Evolutionary conservation across 306 rosid genomes (phyloP).

Genomic region (Geum urbanum): DNA sequence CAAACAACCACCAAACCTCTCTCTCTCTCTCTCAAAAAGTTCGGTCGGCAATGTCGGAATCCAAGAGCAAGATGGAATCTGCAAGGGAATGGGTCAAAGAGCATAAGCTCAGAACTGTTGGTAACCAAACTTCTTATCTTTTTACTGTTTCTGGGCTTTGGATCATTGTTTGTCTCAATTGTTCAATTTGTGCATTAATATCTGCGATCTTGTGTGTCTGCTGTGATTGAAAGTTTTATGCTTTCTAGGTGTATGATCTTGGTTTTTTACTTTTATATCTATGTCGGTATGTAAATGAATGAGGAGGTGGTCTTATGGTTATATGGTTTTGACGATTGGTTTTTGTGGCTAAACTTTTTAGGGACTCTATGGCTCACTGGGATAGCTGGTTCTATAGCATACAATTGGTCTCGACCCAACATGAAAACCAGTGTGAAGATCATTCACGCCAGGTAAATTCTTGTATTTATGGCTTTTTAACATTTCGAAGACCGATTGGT

Average conservation of each 20-base stretch:
- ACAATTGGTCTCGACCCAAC: slow-evolving; percentile 93
- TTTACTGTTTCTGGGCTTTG: neutral
- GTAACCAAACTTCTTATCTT: slow-evolving; percentile 30
- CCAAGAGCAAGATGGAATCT: slow-evolving; percentile 58
- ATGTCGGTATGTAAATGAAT: neutral
- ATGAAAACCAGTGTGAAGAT: slow-evolving; percentile 92
- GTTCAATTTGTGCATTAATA: neutral
- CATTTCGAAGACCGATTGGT: no score
- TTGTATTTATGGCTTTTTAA: neutral
- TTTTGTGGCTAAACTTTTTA: slow-evolving; percentile 12
- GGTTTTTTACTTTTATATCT: neutral
- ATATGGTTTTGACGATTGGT: slow-evolving; percentile 1
- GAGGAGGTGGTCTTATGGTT: neutral
- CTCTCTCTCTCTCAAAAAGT: neutral
- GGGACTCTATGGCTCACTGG: slow-evolving; percentile 90
- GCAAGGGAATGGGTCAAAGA: slow-evolving; percentile 73
- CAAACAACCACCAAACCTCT: neutral
- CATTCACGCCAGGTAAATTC: slow-evolving; percentile 78
- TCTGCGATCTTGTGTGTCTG: no score
- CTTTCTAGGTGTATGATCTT: neutral
- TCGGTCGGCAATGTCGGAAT: slow-evolving; percentile 53
- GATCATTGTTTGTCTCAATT: neutral
- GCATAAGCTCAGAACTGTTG: slow-evolving; percentile 91
- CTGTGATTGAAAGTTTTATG: neutral
- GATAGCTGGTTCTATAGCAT: slow-evolving; percentile 78